Evolutionary conservation across 805 yeast species (phyloP).

Genomic region (Isabelozyma heimii): DNA sequence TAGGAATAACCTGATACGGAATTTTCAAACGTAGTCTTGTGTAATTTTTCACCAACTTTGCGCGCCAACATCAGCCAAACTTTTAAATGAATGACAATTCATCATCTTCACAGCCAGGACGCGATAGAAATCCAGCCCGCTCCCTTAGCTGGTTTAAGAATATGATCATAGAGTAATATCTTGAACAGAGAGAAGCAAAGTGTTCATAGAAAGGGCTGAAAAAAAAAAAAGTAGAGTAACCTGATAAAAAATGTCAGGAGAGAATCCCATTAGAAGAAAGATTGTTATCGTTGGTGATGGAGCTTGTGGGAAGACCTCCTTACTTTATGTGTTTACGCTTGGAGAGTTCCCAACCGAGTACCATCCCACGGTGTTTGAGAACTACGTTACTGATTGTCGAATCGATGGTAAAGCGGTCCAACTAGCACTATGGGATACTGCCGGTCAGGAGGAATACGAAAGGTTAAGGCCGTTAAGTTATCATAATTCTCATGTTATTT

Average conservation of each 20-base stretch:
- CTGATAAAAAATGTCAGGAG: background rate
- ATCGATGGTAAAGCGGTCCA: conserved; percentile 92
- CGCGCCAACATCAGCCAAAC: too few relatives aligned
- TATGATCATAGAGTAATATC: too few relatives aligned
- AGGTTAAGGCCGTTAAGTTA: conserved; percentile 85
- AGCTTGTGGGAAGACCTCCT: conserved; percentile 90
- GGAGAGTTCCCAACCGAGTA: conserved; percentile 93
- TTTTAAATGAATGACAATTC: too few relatives aligned
- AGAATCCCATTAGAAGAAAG: conserved; percentile 50
- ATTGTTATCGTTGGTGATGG: conserved; percentile 93
- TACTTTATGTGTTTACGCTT: conserved; percentile 84
- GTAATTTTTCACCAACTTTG: background rate
- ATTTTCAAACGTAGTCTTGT: background rate
- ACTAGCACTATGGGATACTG: conserved; percentile 91
- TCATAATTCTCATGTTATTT: conserved; percentile 79
- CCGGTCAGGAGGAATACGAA: conserved; percentile 96
- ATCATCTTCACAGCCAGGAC: too few relatives aligned
- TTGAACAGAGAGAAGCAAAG: background rate
- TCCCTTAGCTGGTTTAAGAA: too few relatives aligned
- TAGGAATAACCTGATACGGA: too few relatives aligned
- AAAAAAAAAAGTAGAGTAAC: background rate
- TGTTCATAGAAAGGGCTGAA: background rate
- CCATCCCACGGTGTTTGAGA: conserved; percentile 93
- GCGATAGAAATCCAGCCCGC: too few relatives aligned
- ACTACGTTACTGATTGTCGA: conserved; percentile 89